A percentile compares a stretch with the other conserved stretches of the same genome.
Conservation (phyloP, 1,284 basidiomycete genomes). For the Cutaneotrichosporon sp. region DNA sequence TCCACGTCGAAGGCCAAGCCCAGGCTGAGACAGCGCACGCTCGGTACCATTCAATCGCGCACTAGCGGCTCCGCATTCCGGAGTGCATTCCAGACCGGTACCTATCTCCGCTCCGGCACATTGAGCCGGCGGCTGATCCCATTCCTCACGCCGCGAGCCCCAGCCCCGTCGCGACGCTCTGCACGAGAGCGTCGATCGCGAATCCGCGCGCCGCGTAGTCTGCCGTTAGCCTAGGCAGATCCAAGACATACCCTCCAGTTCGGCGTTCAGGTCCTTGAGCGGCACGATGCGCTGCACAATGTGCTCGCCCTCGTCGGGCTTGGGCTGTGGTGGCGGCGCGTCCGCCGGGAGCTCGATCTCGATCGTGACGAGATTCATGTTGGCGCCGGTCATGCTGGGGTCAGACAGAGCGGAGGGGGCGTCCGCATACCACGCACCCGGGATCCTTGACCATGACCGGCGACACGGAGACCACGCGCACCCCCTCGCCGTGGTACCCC, state of each 20-base stretch:
- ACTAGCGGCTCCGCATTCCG: no score
- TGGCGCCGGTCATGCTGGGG: conserved; percentile 55
- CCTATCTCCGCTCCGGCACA: not conserved
- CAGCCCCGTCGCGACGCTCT: conserved; percentile 71
- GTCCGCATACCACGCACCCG: conserved; percentile 68
- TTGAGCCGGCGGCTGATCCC: not conserved
- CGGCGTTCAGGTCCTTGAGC: conserved; percentile 63
- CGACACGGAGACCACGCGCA: conserved; percentile 64
- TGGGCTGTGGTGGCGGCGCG: conserved; percentile 48
- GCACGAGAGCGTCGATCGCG: conserved; percentile 72
- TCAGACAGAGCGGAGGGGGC: no score
- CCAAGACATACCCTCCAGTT: conserved; percentile 64
- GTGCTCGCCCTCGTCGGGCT: conserved; percentile 66
- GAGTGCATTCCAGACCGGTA: no score
- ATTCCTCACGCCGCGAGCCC: conserved; percentile 56
- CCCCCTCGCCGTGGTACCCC: conserved; percentile 61
- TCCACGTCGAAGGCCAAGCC: no score
- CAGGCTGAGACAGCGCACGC: no score
- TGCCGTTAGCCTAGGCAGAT: conserved; percentile 41
- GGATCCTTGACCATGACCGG: conserved; percentile 67
- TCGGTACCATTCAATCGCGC: no score
- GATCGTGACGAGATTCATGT: conserved; percentile 56
- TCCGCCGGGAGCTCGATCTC: conserved; percentile 52
- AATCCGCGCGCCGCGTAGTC: conserved; percentile 74
- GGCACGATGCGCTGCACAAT: conserved; percentile 74